Conservation (phyloP, 345 rosid species). For the Trapa bicornis region DNA sequence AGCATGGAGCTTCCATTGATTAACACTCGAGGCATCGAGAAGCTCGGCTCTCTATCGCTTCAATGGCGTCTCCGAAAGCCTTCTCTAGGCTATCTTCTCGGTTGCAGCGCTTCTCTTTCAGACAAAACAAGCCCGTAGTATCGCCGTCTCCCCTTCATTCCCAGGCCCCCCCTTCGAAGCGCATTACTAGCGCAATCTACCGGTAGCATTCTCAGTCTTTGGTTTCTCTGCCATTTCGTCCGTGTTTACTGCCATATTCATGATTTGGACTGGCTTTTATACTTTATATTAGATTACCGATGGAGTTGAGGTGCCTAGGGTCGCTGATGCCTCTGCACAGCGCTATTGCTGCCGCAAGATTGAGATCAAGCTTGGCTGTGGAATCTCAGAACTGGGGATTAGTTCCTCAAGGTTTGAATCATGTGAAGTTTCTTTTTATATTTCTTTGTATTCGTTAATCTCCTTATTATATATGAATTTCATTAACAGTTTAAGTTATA, state of each 20-base stretch:
- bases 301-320: slow-evolving; percentile 39
- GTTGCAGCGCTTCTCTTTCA: slow-evolving; percentile 25
- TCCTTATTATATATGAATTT: background rate
- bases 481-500: background rate
- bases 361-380: slow-evolving; percentile 45
- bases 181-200: slow-evolving; percentile 23
- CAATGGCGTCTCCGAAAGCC: slow-evolving; percentile 39
- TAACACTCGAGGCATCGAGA: background rate
- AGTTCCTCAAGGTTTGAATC: slow-evolving; percentile 56
- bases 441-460: background rate
- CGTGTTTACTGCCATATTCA: background rate
- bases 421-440: background rate
- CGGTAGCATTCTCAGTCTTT: slow-evolving; percentile 13
- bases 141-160: slow-evolving; percentile 17
- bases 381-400: slow-evolving; percentile 51
- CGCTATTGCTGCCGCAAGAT: slow-evolving; percentile 54
- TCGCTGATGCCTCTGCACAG: slow-evolving; percentile 58
- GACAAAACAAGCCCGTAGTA: slow-evolving; percentile 23
- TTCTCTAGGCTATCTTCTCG: slow-evolving; percentile 44
- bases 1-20: background rate
- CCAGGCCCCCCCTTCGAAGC: slow-evolving; percentile 16
- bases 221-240: background rate
- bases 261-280: background rate
- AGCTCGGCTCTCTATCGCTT: slow-evolving; percentile 1
- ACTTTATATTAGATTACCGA: slow-evolving; percentile 30